A percentile compares a stretch with the other conserved stretches of the same genome.
Conservation (phyloP, 495 filamentous ascomycete genomes). For the Tirmania nivea region DNA sequence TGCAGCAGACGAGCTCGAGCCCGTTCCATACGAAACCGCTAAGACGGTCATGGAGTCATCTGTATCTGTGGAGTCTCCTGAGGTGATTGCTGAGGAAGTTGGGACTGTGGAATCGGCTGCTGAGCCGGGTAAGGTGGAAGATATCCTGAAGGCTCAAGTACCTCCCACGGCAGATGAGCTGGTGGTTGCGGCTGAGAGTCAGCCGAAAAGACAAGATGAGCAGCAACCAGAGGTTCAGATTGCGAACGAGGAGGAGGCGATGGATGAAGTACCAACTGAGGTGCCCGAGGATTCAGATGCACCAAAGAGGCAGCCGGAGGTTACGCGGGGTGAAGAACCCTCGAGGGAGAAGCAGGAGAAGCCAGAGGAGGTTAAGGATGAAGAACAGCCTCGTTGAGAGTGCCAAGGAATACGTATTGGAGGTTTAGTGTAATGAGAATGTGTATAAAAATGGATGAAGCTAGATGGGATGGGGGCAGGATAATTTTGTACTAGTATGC, state of each 20-base stretch:
- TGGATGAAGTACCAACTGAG: background rate
- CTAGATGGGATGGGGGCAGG: no score
- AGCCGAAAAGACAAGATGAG: background rate
- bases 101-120: background rate
- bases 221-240: background rate
- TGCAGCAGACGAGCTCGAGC: background rate
- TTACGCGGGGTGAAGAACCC: background rate
- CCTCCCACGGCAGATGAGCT: background rate
- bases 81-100: background rate
- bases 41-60: background rate
- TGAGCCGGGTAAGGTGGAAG: background rate
- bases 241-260: background rate
- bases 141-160: slow-evolving; percentile 3
- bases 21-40: background rate
- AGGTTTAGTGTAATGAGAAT: no score
- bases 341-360: background rate
- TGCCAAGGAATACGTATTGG: no score
- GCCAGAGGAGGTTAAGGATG: background rate
- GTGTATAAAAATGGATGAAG: no score
- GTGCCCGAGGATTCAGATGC: background rate
- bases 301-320: background rate
- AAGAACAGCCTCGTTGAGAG: background rate
- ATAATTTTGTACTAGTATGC: no score
- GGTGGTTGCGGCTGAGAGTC: background rate
- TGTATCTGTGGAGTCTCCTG: background rate